A percentile compares a stretch with the other conserved stretches of the same genome.
These are phyloP conservation scores for Alloteropsis semialata DNA, from an alignment of 176 grass and related monocot species.

Conservation along the genomic window DNA sequence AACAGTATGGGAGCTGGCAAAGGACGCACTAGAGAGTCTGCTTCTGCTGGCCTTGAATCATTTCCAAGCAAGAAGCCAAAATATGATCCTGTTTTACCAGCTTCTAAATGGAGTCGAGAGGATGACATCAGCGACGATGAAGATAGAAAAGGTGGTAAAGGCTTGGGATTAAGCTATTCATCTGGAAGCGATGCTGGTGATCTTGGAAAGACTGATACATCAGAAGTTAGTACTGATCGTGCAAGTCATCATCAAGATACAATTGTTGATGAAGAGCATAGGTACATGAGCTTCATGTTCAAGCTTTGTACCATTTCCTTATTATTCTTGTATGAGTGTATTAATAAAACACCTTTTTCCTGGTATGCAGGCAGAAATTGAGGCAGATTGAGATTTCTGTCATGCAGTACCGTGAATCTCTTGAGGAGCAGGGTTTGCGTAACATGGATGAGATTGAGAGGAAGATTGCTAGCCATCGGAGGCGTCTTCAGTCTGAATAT, in stretches of 20 bases:
- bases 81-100: slow-evolving; percentile 71
- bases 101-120: slow-evolving; percentile 94
- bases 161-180: slow-evolving; percentile 91
- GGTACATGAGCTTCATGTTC: slow-evolving; percentile 29
- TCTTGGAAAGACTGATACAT: slow-evolving; percentile 40
- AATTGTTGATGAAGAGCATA: slow-evolving; percentile 82
- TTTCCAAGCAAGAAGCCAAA: slow-evolving; percentile 55
- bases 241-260: slow-evolving; percentile 50
- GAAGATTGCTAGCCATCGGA: slow-evolving; percentile 74
- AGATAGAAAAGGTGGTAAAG: slow-evolving; percentile 55
- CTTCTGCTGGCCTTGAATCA: slow-evolving; percentile 24
- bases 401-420: slow-evolving; percentile 87
- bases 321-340: slow-evolving; percentile 1
- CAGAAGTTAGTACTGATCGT: slow-evolving; percentile 41
- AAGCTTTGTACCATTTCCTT: slow-evolving; percentile 13
- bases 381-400: slow-evolving; percentile 89
- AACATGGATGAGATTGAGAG: slow-evolving; percentile 85
- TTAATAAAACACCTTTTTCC: neutral
- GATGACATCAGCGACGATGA: slow-evolving; percentile 67
- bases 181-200: slow-evolving; percentile 83
- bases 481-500: slow-evolving; percentile 76
- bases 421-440: slow-evolving; percentile 80
- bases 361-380: slow-evolving; percentile 73
- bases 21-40: slow-evolving; percentile 16
- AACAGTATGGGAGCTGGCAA: slow-evolving; percentile 30